phyloP scores from a whole-genome alignment of 805 yeast species.

The Pichia manshurica region DNA sequence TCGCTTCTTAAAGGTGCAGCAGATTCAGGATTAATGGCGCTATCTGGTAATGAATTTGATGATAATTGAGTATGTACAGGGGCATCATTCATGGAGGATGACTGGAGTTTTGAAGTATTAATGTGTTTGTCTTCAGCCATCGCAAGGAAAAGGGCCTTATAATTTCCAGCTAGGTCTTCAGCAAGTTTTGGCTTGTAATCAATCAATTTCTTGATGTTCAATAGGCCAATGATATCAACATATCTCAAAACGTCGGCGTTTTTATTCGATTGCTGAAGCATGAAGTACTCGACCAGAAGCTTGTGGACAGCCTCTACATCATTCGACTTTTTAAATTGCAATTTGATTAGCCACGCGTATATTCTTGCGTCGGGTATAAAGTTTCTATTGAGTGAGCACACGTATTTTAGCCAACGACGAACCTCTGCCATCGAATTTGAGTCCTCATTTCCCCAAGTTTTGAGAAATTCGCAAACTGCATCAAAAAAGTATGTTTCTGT shows the following conservation, averaged over 20 bases:
- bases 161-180: constrained; percentile 24
- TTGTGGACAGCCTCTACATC: constrained; percentile 14
- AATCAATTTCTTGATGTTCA: constrained; percentile 37
- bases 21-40: background rate
- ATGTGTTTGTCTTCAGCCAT: constrained; percentile 6
- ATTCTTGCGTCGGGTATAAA: constrained; percentile 25
- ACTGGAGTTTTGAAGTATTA: background rate
- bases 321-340: constrained; percentile 22
- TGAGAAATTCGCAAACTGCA: constrained; percentile 63
- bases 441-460: constrained; percentile 29
- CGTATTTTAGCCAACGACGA: constrained; percentile 24
- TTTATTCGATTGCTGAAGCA: constrained; percentile 20
- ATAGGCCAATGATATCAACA: constrained; percentile 42
- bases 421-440: constrained; percentile 20
- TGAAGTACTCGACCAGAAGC: constrained; percentile 14
- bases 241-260: constrained; percentile 35
- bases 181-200: constrained; percentile 20
- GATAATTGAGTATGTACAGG: background rate
- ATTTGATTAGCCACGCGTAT: constrained; percentile 27
- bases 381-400: constrained; percentile 14
- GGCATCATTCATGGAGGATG: background rate
- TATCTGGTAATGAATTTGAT: background rate
- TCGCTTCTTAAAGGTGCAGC: constrained; percentile 1
- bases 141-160: constrained; percentile 21
- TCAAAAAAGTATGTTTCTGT: constrained; percentile 45